A percentile compares a stretch with the other conserved stretches of the same genome.
Conservation (phyloP, 2,329 filamentous ascomycete species). For the Aspergillus neoniger region DNA sequence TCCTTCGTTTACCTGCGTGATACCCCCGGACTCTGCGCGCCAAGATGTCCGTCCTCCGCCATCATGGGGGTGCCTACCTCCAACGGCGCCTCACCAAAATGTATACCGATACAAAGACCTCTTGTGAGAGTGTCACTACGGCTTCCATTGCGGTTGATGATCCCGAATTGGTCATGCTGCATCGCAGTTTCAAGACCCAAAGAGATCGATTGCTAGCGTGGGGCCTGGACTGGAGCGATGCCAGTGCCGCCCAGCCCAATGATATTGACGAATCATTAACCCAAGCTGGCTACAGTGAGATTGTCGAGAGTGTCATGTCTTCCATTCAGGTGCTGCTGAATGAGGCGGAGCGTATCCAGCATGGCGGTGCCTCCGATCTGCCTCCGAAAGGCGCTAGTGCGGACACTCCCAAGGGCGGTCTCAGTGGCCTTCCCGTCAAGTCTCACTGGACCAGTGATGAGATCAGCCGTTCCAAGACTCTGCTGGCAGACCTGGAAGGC, state of each 20-base stretch:
- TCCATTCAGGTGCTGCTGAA: slow-evolving; percentile 65
- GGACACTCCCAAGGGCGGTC: slow-evolving; percentile 32
- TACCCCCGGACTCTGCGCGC: slow-evolving; percentile 21
- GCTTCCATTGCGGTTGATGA: slow-evolving; percentile 51
- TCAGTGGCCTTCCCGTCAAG: slow-evolving; percentile 39
- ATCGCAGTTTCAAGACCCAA: slow-evolving; percentile 63
- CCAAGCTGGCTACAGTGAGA: slow-evolving; percentile 63
- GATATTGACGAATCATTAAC: slow-evolving; percentile 65
- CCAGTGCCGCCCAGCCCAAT: slow-evolving; percentile 56
- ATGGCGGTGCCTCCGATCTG: slow-evolving; percentile 43
- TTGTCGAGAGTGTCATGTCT: slow-evolving; percentile 64
- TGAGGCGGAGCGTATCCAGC: slow-evolving; percentile 61
- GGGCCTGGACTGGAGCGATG: slow-evolving; percentile 68
- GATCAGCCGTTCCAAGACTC: slow-evolving; percentile 57
- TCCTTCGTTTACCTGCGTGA: slow-evolving; percentile 10
- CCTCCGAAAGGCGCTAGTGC: slow-evolving; percentile 39
- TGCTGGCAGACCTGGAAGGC: slow-evolving; percentile 62
- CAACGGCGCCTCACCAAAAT: slow-evolving; percentile 59
- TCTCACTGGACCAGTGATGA: slow-evolving; percentile 52
- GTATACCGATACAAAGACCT: slow-evolving; percentile 66
- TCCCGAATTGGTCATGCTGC: slow-evolving; percentile 58
- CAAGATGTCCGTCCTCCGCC: slow-evolving; percentile 50
- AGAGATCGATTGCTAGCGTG: slow-evolving; percentile 65
- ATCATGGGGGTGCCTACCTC: slow-evolving; percentile 48
- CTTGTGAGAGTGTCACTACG: slow-evolving; percentile 57